phyloP scores from a whole-genome alignment of 2,329 filamentous ascomycete species.

The Esteya vermicola region DNA sequence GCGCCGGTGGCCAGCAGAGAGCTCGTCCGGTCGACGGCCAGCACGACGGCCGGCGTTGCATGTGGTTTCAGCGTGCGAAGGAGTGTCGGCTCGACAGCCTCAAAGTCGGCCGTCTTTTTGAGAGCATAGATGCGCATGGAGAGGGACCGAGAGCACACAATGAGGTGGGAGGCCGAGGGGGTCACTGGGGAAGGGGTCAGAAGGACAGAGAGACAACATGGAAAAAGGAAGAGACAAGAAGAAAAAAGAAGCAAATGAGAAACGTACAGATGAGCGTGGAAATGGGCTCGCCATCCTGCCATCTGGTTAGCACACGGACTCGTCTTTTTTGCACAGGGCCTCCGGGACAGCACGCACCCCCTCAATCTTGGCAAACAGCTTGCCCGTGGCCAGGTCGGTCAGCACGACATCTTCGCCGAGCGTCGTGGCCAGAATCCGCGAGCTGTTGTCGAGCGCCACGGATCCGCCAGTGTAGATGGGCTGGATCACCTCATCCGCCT shows the following conservation, averaged over 20 bases:
- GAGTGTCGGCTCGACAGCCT: constrained; percentile 50
- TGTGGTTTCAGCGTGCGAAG: constrained; percentile 79
- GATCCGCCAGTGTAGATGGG: constrained; percentile 91
- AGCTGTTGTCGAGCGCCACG: constrained; percentile 67
- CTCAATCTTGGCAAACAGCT: constrained; percentile 72
- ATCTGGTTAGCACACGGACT: constrained; percentile 11
- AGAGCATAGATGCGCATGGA: constrained; percentile 87
- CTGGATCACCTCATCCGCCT: constrained; percentile 66
- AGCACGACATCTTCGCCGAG: constrained; percentile 86
- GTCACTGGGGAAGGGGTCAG: constrained; percentile 51
- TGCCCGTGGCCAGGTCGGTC: constrained; percentile 70
- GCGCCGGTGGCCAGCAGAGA: constrained; percentile 85
- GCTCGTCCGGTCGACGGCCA: constrained; percentile 73
- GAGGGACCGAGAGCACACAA: constrained; percentile 86
- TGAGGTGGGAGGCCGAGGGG: constrained; percentile 72
- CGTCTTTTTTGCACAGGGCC: not conserved
- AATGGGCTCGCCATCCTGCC: constrained; percentile 62
- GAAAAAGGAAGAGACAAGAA: not conserved
- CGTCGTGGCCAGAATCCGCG: constrained; percentile 71
- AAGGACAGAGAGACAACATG: not conserved
- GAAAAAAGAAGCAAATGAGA: not conserved
- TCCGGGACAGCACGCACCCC: constrained; percentile 40
- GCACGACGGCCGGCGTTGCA: constrained; percentile 73
- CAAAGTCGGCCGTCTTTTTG: constrained; percentile 39
- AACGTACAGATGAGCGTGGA: constrained; percentile 44